phyloP scores from a whole-genome alignment of 2,329 filamentous ascomycete genomes.

The Diaporthe humulicola region DNA sequence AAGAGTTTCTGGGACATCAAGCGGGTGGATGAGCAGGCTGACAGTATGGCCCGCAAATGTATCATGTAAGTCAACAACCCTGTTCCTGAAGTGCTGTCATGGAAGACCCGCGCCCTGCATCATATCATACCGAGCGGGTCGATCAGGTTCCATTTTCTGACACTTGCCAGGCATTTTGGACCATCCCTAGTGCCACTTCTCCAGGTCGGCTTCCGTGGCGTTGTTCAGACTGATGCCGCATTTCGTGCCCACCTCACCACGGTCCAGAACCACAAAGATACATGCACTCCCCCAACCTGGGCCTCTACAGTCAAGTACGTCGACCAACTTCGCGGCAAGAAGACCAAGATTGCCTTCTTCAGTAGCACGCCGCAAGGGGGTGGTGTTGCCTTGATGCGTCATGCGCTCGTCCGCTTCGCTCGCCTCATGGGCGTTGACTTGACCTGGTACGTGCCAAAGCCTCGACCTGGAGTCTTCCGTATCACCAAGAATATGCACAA shows the following conservation, averaged over 20 bases:
- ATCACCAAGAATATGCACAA: slow-evolving; percentile 92
- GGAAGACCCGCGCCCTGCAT: too few species aligned
- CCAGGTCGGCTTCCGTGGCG: slow-evolving; percentile 75
- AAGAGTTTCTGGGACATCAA: slow-evolving; percentile 56
- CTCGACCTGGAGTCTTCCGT: slow-evolving; percentile 82
- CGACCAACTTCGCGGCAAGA: slow-evolving; percentile 71
- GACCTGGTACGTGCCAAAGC: slow-evolving; percentile 86
- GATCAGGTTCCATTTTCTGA: not conserved
- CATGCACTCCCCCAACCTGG: slow-evolving; percentile 75
- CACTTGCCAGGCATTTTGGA: slow-evolving; percentile 72
- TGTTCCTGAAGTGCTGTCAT: slow-evolving; percentile 24
- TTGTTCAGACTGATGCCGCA: slow-evolving; percentile 78
- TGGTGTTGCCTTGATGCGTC: slow-evolving; percentile 85
- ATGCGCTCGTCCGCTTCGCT: slow-evolving; percentile 80
- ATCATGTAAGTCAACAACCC: slow-evolving; percentile 67
- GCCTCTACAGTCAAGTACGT: slow-evolving; percentile 73
- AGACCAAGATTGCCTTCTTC: slow-evolving; percentile 82
- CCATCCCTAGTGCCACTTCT: slow-evolving; percentile 79
- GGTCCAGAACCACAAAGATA: slow-evolving; percentile 70
- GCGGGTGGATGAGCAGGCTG: slow-evolving; percentile 83
- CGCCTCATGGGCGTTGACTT: slow-evolving; percentile 76
- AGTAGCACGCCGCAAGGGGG: slow-evolving; percentile 86
- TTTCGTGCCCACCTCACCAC: slow-evolving; percentile 72
- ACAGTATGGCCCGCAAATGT: slow-evolving; percentile 85
- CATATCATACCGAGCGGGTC: slow-evolving; percentile 3